These are phyloP conservation scores for Torrubiellomyces zombiae DNA, from an alignment of 2,329 filamentous ascomycete genomes.

Conservation along the genomic window DNA sequence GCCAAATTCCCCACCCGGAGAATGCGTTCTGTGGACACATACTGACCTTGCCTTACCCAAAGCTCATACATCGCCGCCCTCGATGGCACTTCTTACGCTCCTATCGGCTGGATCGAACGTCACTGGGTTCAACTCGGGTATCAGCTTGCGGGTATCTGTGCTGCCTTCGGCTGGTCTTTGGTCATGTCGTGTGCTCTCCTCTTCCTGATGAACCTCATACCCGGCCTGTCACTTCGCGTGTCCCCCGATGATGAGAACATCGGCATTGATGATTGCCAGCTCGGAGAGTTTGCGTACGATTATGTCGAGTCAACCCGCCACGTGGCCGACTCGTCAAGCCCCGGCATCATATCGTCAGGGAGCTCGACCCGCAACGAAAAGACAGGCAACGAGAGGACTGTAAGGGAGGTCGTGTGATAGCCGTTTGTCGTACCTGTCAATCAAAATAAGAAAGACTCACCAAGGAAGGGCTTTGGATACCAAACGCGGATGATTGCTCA, in stretches of 20 bases:
- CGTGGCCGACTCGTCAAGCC: conserved; percentile 26
- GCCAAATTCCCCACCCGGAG: neutral
- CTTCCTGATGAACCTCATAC: conserved; percentile 53
- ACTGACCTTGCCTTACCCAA: too few species aligned
- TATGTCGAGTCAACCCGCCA: conserved; percentile 59
- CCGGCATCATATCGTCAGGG: conserved; percentile 8
- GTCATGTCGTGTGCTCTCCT: conserved; percentile 51
- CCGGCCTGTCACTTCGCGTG: conserved; percentile 53
- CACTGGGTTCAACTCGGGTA: conserved; percentile 56
- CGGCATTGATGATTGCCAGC: conserved; percentile 56
- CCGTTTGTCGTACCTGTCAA: too few species aligned
- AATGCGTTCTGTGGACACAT: too few species aligned
- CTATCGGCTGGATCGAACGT: conserved; percentile 54
- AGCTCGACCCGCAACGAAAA: too few species aligned
- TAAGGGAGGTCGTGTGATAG: conserved; percentile 1
- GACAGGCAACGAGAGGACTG: conserved; percentile 16
- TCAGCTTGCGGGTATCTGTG: conserved; percentile 51
- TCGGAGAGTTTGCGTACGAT: conserved; percentile 72
- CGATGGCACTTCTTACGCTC: conserved; percentile 43
- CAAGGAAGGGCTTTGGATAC: too few species aligned
- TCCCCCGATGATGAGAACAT: conserved; percentile 50
- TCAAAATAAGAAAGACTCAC: too few species aligned
- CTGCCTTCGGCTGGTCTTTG: conserved; percentile 50
- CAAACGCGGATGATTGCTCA: too few species aligned
- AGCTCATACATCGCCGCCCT: conserved; percentile 57